Conservation (phyloP, 1,284 basidiomycete species). For the Ceratobasidium sp. region DNA sequence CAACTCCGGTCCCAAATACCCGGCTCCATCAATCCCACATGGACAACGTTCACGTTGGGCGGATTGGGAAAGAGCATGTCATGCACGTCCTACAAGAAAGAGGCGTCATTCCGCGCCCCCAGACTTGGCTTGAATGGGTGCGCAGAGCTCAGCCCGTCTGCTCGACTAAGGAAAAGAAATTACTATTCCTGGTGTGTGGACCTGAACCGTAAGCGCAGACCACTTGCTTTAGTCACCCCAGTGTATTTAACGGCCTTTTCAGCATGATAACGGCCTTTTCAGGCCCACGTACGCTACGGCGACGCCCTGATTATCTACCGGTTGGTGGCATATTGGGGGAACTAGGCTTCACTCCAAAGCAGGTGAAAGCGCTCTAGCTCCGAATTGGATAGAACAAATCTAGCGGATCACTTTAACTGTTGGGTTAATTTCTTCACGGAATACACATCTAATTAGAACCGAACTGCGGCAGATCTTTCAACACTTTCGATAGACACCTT, state of each 20-base stretch:
- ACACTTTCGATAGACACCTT: constrained; percentile 90
- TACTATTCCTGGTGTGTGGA: constrained; percentile 45
- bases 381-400: not conserved
- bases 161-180: constrained; percentile 39
- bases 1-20: constrained; percentile 18
- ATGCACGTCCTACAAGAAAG: constrained; percentile 37
- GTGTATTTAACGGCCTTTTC: not conserved
- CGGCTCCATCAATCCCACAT: not conserved
- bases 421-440: constrained; percentile 32
- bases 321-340: constrained; percentile 43
- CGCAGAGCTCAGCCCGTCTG: constrained; percentile 23
- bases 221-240: constrained; percentile 5
- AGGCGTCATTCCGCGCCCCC: constrained; percentile 22
- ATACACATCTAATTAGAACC: constrained; percentile 62
- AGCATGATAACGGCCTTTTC: constrained; percentile 44
- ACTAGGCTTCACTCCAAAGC: constrained; percentile 39
- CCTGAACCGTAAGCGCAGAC: constrained; percentile 43
- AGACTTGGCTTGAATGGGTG: constrained; percentile 41
- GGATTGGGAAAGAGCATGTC: constrained; percentile 39
- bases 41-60: constrained; percentile 18
- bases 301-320: constrained; percentile 24
- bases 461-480: constrained; percentile 86
- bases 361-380: constrained; percentile 42
- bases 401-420: constrained; percentile 10
- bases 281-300: constrained; percentile 38